phyloP scores from a whole-genome alignment of 805 yeast genomes.

The Debaryomyces maramus region DNA sequence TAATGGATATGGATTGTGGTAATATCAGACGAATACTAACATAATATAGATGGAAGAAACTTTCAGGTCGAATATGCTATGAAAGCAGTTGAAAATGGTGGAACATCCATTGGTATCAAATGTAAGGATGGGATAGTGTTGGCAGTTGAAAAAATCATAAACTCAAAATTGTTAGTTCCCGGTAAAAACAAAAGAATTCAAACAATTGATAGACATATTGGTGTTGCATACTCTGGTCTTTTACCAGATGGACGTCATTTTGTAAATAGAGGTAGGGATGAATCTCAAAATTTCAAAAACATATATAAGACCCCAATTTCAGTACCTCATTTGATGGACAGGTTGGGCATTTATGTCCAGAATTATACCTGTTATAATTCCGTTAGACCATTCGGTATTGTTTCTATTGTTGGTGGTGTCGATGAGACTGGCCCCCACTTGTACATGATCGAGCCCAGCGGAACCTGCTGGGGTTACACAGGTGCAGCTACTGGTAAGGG shows the following conservation, averaged over 20 bases:
- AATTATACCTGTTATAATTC: slow-evolving; percentile 95
- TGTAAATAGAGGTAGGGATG: slow-evolving; percentile 90
- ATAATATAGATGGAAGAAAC: slow-evolving; percentile 77
- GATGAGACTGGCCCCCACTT: slow-evolving; percentile 89
- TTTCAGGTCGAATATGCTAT: slow-evolving; percentile 98
- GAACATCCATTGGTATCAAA: slow-evolving; percentile 91
- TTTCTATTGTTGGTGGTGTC: slow-evolving; percentile 90
- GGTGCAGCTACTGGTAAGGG: slow-evolving; percentile 99
- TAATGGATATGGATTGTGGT: neutral
- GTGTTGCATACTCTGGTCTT: slow-evolving; percentile 92
- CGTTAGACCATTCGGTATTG: slow-evolving; percentile 96
- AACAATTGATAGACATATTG: slow-evolving; percentile 89
- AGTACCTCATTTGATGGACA: slow-evolving; percentile 78
- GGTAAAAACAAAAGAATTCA: slow-evolving; percentile 88
- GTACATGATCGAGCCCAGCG: slow-evolving; percentile 97
- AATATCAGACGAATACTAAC: slow-evolving; percentile 34
- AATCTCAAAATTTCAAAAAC: slow-evolving; percentile 75
- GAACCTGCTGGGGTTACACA: slow-evolving; percentile 94
- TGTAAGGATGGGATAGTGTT: slow-evolving; percentile 93
- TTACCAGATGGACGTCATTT: slow-evolving; percentile 96
- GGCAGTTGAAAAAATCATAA: slow-evolving; percentile 91
- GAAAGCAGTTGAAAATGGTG: slow-evolving; percentile 97
- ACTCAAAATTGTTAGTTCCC: slow-evolving; percentile 85
- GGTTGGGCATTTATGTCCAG: slow-evolving; percentile 89
- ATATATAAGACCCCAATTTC: slow-evolving; percentile 76